A percentile compares a stretch with the other conserved stretches of the same genome.
These are phyloP conservation scores for Cyberlindnera saturnus DNA, from an alignment of 805 yeast genomes.

Conservation along the genomic window DNA sequence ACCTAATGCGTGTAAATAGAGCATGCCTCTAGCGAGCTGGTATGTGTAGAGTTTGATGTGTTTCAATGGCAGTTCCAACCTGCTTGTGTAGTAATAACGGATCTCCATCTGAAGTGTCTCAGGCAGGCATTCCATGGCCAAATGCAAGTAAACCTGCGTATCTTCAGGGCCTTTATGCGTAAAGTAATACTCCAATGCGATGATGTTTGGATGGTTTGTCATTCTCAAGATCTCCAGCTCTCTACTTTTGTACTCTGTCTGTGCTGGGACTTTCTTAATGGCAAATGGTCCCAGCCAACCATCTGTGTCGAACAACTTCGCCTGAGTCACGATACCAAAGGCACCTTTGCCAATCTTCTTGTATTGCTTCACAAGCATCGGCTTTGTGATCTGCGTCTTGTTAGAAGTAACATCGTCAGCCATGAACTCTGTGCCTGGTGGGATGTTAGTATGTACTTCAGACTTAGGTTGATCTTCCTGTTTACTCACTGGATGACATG, in stretches of 20 bases:
- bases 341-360: conserved; percentile 82
- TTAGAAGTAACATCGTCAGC: conserved; percentile 62
- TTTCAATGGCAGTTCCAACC: conserved; percentile 58
- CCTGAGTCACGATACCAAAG: conserved; percentile 79
- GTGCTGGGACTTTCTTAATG: conserved; percentile 80
- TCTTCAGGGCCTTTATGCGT: conserved; percentile 61
- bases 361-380: conserved; percentile 67
- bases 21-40: conserved; percentile 80
- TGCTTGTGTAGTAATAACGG: conserved; percentile 56
- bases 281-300: conserved; percentile 77
- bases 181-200: conserved; percentile 61
- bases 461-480: too few relatives aligned
- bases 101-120: conserved; percentile 73
- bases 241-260: conserved; percentile 78
- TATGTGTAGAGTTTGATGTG: conserved; percentile 74
- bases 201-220: conserved; percentile 77
- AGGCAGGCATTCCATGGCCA: conserved; percentile 87
- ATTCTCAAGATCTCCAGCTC: conserved; percentile 72
- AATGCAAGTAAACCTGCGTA: conserved; percentile 65
- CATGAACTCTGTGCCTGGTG: conserved; percentile 32
- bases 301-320: conserved; percentile 41
- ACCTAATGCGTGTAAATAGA: conserved; percentile 72
- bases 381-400: conserved; percentile 41
- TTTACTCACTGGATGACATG: conserved; percentile 1
- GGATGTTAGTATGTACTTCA: not conserved